Conservation (phyloP, 2,329 filamentous ascomycete species). For the Penicillium polonicum region DNA sequence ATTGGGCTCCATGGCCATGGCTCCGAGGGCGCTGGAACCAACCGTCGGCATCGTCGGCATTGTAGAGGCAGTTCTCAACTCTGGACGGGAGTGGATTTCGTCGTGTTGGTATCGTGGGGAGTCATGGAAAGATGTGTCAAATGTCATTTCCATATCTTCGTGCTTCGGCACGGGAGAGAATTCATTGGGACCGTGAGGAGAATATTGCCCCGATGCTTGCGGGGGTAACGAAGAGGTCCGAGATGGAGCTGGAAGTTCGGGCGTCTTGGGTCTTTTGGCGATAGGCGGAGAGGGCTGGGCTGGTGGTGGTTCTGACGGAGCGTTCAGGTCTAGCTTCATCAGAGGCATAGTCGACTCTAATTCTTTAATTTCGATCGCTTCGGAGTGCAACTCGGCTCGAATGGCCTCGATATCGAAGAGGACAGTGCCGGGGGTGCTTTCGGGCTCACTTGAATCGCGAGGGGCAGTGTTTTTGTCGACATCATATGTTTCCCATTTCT, state of each 20-base stretch:
- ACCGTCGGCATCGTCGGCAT: conserved; percentile 34
- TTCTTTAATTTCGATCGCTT: conserved; percentile 71
- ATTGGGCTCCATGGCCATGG: conserved; percentile 51
- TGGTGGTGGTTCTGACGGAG: conserved; percentile 21
- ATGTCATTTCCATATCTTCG: conserved; percentile 63
- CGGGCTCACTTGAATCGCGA: conserved; percentile 28
- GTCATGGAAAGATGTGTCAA: conserved; percentile 62
- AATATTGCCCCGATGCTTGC: conserved; percentile 11
- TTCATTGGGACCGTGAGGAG: conserved; percentile 14
- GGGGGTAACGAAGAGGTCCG: conserved; percentile 22
- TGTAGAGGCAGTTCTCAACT: conserved; percentile 34
- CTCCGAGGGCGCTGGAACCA: conserved; percentile 27
- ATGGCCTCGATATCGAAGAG: conserved; percentile 97
- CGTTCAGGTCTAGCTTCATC: conserved; percentile 70
- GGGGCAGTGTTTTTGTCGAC: conserved; percentile 49
- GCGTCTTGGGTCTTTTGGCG: conserved; percentile 42
- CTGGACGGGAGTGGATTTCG: conserved; percentile 23
- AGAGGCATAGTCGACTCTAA: conserved; percentile 85
- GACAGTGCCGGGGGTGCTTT: conserved; percentile 51
- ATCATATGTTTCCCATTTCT: conserved; percentile 93
- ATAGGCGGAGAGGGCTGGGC: conserved; percentile 26
- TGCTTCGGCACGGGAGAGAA: conserved; percentile 22
- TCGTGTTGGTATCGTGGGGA: conserved; percentile 26
- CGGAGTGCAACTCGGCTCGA: conserved; percentile 74
- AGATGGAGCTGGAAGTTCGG: conserved; percentile 19